Evolutionary conservation across 495 filamentous ascomycete genomes (phyloP), one percentile per base, ranked within the genome.

Genomic region (Lepraria neglecta): DNA sequence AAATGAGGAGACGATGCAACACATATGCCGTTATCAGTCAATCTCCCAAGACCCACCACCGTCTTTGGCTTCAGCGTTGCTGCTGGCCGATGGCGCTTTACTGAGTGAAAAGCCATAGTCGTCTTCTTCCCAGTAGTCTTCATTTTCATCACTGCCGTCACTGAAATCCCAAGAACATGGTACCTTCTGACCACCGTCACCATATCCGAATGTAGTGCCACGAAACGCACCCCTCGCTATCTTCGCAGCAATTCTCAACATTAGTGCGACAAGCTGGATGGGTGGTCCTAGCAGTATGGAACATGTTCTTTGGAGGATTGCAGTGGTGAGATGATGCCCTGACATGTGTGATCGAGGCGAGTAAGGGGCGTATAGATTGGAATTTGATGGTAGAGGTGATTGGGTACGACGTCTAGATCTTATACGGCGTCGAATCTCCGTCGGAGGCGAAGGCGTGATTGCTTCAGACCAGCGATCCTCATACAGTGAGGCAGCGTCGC

Each of bases 201-300:
- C 58, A 31, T 58, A 47, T 9, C 67, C 62, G 52, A 60, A 65
- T 12, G 64, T 52, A n/a, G 44, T 58, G 21, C 64, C 67, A 12
- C 62, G 57, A 15, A 64, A 61, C 19, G 61, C 56, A 5, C 84
- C 87, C 24, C 85, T 81, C 0, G 83, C 79, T 63, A 95, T 88
- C 43, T 81, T 82, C 0, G 87, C 84, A 3, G 91, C 89, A 33
- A 96, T 87, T 55, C 83, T 83, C 9, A 96, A 78, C 77, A 96
- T 88, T 45, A 94, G 73, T 9, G 83, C 77, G 42, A 95, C 78
- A 9, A 96, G 78, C 61, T 89, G 82, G 27, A 84, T 79, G 0
- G 91, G 90, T 9, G 90, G 90, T 0, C 87, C 81, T 30, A 95
- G 73, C 1, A 95, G 76, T 4, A 94, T 77, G 21, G 87, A 82